Evolutionary conservation across 805 yeast genomes (phyloP).

Genomic region (Candida michaelii): DNA sequence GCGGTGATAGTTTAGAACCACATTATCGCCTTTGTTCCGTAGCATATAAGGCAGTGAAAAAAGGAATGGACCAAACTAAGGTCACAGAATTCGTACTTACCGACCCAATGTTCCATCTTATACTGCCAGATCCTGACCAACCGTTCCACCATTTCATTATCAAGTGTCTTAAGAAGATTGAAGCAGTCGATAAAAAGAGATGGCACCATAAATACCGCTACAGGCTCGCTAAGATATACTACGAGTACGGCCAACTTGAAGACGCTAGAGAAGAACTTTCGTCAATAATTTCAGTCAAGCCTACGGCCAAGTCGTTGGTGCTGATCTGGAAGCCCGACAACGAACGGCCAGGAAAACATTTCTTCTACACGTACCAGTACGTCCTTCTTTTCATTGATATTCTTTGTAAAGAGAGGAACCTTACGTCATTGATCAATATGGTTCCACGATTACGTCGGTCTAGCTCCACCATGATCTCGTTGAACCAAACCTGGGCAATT

Average conservation of each 20-base stretch:
- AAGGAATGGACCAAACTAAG: conserved; percentile 28
- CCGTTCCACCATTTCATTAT: conserved; percentile 43
- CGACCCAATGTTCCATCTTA: conserved; percentile 28
- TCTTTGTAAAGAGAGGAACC: conserved; percentile 52
- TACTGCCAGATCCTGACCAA: conserved; percentile 4
- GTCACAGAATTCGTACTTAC: conserved; percentile 42
- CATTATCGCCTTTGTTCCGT: conserved; percentile 64
- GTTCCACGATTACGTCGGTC: conserved; percentile 75
- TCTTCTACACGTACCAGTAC: conserved; percentile 71
- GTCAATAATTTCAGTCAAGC: conserved; percentile 60
- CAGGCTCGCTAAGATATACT: conserved; percentile 62
- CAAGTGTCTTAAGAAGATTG: conserved; percentile 46
- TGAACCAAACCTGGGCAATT: conserved; percentile 65
- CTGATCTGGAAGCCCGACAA: conserved; percentile 91
- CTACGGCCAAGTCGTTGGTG: conserved; percentile 68
- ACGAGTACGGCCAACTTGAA: conserved; percentile 50
- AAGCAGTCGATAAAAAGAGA: conserved; percentile 67
- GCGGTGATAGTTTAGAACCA: conserved; percentile 65
- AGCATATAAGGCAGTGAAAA: conserved; percentile 55
- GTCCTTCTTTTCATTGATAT: conserved; percentile 61
- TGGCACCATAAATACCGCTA: conserved; percentile 91
- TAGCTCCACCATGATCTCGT: conserved; percentile 71
- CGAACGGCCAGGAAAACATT: conserved; percentile 93
- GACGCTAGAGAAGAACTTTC: conserved; percentile 67
- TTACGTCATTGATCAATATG: conserved; percentile 57